These are phyloP conservation scores for Marchantia polymorpha DNA, from an alignment of 225 moss, liverwort and hornwort species.

Conservation along the genomic window DNA sequence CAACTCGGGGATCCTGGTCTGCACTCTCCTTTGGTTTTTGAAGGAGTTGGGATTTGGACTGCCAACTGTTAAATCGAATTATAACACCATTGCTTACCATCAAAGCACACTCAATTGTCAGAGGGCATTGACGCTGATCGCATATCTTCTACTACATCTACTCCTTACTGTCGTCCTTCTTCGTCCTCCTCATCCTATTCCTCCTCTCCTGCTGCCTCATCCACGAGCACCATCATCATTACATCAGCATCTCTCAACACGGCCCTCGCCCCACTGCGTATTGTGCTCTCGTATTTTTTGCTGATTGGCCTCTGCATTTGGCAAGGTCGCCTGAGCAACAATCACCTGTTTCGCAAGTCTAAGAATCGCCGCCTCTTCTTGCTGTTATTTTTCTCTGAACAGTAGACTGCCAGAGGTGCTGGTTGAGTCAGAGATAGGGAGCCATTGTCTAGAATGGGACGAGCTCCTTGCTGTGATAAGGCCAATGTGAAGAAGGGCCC, in stretches of 20 bases:
- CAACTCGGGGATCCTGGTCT: constrained; percentile 18
- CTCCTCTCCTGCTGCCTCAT: neutral
- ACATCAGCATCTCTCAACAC: neutral
- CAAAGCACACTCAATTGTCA: constrained; percentile 1
- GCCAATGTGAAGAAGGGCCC: constrained; percentile 41
- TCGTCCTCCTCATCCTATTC: no score
- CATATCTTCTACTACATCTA: neutral
- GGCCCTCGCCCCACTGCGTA: neutral
- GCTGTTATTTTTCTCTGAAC: constrained; percentile 25
- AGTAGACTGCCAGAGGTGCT: constrained; percentile 17
- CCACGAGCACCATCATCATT: neutral
- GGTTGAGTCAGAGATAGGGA: constrained; percentile 18
- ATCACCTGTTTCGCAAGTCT: constrained; percentile 13
- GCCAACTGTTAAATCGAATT: neutral
- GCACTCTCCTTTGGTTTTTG: constrained; percentile 2
- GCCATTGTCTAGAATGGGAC: constrained; percentile 42
- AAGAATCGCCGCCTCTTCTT: constrained; percentile 17
- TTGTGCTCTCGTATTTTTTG: neutral
- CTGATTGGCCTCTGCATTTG: constrained; percentile 22
- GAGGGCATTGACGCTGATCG: constrained; percentile 14
- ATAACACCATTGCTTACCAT: neutral
- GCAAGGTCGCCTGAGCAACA: constrained; percentile 11
- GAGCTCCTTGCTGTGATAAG: constrained; percentile 36
- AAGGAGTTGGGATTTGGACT: constrained; percentile 9
- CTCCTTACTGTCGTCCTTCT: no score